Conservation (phyloP, 305 asterid genomes). For the Solanum hybrid region DNA sequence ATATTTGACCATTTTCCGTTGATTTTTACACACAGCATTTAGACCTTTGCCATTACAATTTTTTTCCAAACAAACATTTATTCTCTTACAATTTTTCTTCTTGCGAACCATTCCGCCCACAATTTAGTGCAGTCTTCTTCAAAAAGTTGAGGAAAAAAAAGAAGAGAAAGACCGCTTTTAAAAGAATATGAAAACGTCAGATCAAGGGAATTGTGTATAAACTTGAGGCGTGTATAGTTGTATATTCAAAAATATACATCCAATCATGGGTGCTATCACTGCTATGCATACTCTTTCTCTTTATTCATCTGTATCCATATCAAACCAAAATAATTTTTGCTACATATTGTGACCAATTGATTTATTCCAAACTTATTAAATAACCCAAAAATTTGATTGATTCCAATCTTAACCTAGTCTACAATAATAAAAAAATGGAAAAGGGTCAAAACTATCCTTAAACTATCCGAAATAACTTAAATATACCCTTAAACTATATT, state of each 20-base stretch:
- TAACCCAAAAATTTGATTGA: not conserved
- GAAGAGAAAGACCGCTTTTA: not conserved
- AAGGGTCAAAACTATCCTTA: too few relatives aligned
- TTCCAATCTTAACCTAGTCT: not conserved
- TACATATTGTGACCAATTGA: not conserved
- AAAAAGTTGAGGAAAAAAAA: not conserved
- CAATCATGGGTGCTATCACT: not conserved
- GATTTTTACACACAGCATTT: not conserved
- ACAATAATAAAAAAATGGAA: not conserved
- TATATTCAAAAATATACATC: not conserved
- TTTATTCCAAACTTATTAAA: not conserved
- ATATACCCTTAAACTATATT: too few relatives aligned
- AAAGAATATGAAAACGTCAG: not conserved
- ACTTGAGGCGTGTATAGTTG: not conserved
- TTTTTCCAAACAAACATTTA: not conserved
- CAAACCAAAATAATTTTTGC: not conserved
- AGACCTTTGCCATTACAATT: not conserved
- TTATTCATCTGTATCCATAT: not conserved
- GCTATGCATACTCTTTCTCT: not conserved
- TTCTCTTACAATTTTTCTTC: not conserved
- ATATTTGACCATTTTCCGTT: too few relatives aligned
- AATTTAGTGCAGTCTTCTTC: not conserved
- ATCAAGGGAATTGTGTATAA: not conserved
- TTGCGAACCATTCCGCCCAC: not conserved
- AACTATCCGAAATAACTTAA: too few relatives aligned